Evolutionary conservation across 2,329 filamentous ascomycete species (phyloP).

Genomic region (Apiospora aurea): DNA sequence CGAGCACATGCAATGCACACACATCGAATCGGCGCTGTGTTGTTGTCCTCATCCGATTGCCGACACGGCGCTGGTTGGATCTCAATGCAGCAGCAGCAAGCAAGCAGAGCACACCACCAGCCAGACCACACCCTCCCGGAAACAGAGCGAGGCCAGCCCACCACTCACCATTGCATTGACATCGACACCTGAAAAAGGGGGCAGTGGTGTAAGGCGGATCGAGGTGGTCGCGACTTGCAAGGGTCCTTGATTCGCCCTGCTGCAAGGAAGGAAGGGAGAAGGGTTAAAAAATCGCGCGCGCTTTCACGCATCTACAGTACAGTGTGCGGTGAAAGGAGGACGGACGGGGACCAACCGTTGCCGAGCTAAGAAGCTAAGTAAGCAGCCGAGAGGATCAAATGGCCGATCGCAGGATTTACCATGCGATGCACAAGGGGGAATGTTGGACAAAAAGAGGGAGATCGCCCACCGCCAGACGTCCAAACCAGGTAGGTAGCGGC

Average conservation of each 20-base stretch:
- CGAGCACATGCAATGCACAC: constrained; percentile 1
- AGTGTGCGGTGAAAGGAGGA: background rate
- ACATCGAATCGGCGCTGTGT: background rate
- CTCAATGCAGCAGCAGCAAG: constrained; percentile 9
- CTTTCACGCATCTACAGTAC: background rate
- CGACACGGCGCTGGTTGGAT: background rate
- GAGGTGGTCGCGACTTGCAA: background rate
- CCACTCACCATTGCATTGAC: constrained; percentile 15
- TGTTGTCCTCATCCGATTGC: background rate
- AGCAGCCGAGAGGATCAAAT: background rate
- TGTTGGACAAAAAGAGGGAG: background rate
- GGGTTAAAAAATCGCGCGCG: constrained; percentile 1
- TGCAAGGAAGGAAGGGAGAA: background rate
- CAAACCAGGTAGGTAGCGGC: background rate
- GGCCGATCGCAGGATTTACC: constrained; percentile 4
- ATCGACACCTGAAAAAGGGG: constrained; percentile 9
- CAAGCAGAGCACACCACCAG: background rate
- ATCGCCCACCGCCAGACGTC: constrained; percentile 20
- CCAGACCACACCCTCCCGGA: background rate
- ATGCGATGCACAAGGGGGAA: background rate
- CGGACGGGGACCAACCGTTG: background rate
- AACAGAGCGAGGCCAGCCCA: background rate
- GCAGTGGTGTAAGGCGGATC: constrained; percentile 14
- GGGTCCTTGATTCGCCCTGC: background rate
- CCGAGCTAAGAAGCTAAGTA: background rate